phyloP scores from a whole-genome alignment of 1,284 basidiomycete genomes.

The Somion occarium region DNA sequence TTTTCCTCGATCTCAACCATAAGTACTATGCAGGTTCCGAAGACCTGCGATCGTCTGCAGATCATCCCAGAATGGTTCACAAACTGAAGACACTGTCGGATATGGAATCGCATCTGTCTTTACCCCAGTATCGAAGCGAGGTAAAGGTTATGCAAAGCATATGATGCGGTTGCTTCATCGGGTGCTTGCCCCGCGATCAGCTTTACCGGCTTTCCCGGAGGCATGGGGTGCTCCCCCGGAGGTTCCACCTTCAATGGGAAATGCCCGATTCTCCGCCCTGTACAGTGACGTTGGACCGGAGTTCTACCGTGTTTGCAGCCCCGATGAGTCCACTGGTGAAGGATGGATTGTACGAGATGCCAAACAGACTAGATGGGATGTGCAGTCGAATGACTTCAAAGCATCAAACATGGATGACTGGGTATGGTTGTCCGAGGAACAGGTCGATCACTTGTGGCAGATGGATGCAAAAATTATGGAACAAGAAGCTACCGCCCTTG shows the following conservation, averaged over 20 bases:
- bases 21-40: constrained; percentile 22
- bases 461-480: constrained; percentile 18
- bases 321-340: constrained; percentile 22
- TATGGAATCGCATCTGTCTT: constrained; percentile 43
- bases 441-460: constrained; percentile 18
- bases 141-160: constrained; percentile 40
- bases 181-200: constrained; percentile 29
- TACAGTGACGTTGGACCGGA: constrained; percentile 59
- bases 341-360: constrained; percentile 47
- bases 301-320: constrained; percentile 49
- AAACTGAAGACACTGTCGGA: constrained; percentile 22
- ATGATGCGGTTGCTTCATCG: constrained; percentile 49
- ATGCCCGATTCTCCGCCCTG: constrained; percentile 46
- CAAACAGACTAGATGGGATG: constrained; percentile 41
- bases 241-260: constrained; percentile 13
- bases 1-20: neutral
- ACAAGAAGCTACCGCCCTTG: constrained; percentile 14
- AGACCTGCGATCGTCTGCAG: constrained; percentile 21
- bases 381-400: neutral
- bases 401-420: constrained; percentile 14
- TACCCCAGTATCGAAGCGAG: constrained; percentile 35
- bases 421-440: constrained; percentile 17
- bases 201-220: constrained; percentile 30
- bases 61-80: constrained; percentile 8
- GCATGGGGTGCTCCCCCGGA: constrained; percentile 35